Evolutionary conservation across 106 monocot genomes (phyloP).

Genomic region (Triglochin maritima): DNA sequence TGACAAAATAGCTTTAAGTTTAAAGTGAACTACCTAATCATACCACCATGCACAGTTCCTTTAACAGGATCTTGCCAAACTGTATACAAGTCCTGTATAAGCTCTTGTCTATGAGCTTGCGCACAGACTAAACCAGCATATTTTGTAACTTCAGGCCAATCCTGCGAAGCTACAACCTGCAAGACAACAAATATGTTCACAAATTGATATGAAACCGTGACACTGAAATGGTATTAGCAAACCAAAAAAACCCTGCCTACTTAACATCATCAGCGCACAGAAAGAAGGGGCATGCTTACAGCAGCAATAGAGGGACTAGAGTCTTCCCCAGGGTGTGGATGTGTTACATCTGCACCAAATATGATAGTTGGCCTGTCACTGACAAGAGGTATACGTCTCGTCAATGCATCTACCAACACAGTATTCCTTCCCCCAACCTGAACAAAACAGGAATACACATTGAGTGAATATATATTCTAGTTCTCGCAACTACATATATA

Average conservation of each 20-base stretch:
- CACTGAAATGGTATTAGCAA: too few species aligned
- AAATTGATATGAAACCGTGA: background rate
- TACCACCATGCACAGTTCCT: constrained; percentile 35
- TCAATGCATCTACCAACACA: constrained; percentile 36
- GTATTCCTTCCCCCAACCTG: constrained; percentile 63
- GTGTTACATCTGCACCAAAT: constrained; percentile 75
- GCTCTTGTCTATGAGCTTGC: constrained; percentile 20
- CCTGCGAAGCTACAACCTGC: constrained; percentile 41
- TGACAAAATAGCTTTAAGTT: background rate
- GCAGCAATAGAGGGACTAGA: constrained; percentile 53
- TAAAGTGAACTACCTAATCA: constrained; percentile 31
- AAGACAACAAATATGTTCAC: constrained; percentile 8
- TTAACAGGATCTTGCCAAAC: constrained; percentile 32
- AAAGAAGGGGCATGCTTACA: constrained; percentile 14
- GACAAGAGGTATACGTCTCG: constrained; percentile 29
- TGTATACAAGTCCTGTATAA: constrained; percentile 39
- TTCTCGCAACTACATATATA: background rate
- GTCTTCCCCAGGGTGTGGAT: constrained; percentile 56
- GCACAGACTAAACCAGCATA: constrained; percentile 34
- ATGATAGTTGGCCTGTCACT: constrained; percentile 46
- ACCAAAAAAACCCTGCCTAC: background rate
- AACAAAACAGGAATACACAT: constrained; percentile 11
- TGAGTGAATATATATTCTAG: background rate
- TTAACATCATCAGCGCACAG: constrained; percentile 2
- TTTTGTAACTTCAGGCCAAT: constrained; percentile 53